Conservation (phyloP, 2,329 filamentous ascomycete species). For the Cytospora mali region DNA sequence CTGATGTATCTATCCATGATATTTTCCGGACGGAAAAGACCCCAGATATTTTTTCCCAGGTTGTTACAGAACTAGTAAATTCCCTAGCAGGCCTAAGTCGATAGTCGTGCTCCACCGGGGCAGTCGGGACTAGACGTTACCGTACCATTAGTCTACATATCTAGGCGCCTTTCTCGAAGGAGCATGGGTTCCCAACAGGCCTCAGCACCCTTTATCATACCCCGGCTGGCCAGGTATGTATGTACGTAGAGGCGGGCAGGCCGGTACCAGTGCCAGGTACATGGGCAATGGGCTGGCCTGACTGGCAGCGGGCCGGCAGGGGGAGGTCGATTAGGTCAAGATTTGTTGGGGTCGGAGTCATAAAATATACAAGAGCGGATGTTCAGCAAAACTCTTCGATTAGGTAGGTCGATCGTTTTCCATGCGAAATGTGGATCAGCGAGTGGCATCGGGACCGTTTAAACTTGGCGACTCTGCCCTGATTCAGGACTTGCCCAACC, state of each 20-base stretch:
- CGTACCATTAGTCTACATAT: neutral
- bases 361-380: neutral
- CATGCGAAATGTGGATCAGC: neutral
- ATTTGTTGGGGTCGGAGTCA: neutral
- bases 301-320: too few relatives aligned
- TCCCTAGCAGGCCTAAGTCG: too few relatives aligned
- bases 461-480: neutral
- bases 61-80: too few relatives aligned
- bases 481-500: neutral
- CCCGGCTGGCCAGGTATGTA: too few relatives aligned
- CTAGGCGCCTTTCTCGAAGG: neutral
- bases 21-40: too few relatives aligned
- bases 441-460: neutral
- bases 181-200: neutral
- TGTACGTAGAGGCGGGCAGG: neutral
- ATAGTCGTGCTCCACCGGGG: neutral
- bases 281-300: neutral
- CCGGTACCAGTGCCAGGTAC: neutral
- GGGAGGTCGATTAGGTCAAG: neutral
- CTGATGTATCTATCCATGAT: too few relatives aligned
- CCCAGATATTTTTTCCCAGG: too few relatives aligned
- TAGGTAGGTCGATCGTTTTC: neutral
- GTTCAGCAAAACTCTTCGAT: conserved; percentile 3
- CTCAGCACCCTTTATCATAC: neutral
- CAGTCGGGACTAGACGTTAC: neutral